phyloP scores from a whole-genome alignment of 371 early-diverging fungal species.

The Rhizopus sp. region DNA sequence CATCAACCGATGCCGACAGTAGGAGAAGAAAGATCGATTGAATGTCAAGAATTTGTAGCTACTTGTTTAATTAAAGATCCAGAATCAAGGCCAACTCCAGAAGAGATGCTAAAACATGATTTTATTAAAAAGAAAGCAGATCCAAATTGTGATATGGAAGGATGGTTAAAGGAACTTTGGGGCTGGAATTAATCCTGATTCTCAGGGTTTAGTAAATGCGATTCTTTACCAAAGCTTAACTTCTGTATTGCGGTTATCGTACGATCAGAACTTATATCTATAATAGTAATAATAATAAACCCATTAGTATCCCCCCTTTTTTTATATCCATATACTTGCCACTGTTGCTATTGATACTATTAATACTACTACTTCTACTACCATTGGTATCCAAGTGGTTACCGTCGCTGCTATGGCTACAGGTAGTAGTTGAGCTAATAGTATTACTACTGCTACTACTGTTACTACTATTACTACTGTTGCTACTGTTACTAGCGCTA shows the following conservation, averaged over 20 bases:
- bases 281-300: no score
- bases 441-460: background rate
- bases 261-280: background rate
- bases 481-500: no score
- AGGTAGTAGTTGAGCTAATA: background rate
- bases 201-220: constrained; percentile 24
- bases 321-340: background rate
- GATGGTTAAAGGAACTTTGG: constrained; percentile 61
- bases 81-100: constrained; percentile 71
- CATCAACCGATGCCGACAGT: constrained; percentile 85
- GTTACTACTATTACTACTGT: no score
- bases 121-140: constrained; percentile 54
- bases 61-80: constrained; percentile 82
- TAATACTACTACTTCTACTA: constrained; percentile 1
- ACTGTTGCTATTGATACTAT: constrained; percentile 2
- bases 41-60: constrained; percentile 79
- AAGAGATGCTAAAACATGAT: constrained; percentile 65
- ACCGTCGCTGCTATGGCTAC: background rate
- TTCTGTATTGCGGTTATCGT: constrained; percentile 1
- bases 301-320: no score
- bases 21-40: constrained; percentile 60
- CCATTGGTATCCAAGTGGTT: background rate
- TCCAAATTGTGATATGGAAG: constrained; percentile 35
- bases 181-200: constrained; percentile 34
- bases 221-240: constrained; percentile 26